These are phyloP conservation scores for Claviceps pazoutovae DNA, from an alignment of 2,329 filamentous ascomycete species.

Conservation along the genomic window DNA sequence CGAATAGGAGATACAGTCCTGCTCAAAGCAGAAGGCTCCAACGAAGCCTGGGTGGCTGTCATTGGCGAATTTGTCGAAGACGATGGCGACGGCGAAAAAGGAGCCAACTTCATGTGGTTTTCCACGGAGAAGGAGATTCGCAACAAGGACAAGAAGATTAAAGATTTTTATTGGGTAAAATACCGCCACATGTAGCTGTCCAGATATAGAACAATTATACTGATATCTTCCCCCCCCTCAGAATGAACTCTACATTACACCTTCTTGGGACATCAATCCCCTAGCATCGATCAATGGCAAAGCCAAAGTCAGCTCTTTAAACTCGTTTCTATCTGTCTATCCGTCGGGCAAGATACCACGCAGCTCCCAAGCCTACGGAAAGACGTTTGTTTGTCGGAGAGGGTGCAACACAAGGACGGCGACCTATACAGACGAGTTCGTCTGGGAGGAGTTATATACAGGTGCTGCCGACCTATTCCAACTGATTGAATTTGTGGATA, in stretches of 20 bases:
- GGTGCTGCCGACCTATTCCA: conserved; percentile 49
- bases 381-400: conserved; percentile 78
- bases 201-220: background rate
- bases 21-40: conserved; percentile 72
- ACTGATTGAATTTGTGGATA: conserved; percentile 54
- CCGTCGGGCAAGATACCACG: conserved; percentile 64
- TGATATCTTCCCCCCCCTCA: conserved; percentile 16
- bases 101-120: conserved; percentile 91
- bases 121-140: conserved; percentile 80
- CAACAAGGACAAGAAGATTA: conserved; percentile 67
- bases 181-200: conserved; percentile 7
- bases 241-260: conserved; percentile 87
- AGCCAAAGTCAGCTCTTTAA: conserved; percentile 62
- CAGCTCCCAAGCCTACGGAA: conserved; percentile 60
- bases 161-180: conserved; percentile 56
- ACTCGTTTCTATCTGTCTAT: conserved; percentile 52
- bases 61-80: conserved; percentile 69
- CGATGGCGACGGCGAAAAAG: conserved; percentile 52
- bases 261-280: conserved; percentile 76
- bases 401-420: conserved; percentile 82
- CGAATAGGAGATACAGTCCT: conserved; percentile 70
- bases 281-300: conserved; percentile 83
- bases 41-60: conserved; percentile 85
- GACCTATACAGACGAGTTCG: conserved; percentile 82
- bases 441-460: conserved; percentile 74